Conservation (phyloP, 257 asterid genomes). For the Lavandula angustifolia region DNA sequence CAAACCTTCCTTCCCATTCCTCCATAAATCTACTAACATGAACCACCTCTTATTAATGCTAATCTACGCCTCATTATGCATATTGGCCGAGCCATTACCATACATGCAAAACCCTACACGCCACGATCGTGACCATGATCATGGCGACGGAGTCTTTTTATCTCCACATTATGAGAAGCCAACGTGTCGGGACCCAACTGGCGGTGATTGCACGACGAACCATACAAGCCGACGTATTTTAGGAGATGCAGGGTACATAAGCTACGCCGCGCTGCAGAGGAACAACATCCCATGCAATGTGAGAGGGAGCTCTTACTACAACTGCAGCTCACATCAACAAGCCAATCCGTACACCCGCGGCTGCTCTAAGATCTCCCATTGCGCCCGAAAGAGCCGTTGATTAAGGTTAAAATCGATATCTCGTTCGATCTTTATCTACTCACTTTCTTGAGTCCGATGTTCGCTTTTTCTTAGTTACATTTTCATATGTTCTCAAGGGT, state of each 20-base stretch:
- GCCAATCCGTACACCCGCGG: slow-evolving; percentile 56
- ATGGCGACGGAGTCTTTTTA: neutral
- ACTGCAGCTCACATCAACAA: slow-evolving; percentile 24
- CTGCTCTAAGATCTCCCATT: slow-evolving; percentile 38
- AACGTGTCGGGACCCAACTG: no score
- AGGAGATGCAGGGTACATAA: slow-evolving; percentile 7
- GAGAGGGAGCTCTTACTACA: slow-evolving; percentile 44
- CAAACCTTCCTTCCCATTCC: neutral
- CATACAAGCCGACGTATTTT: slow-evolving; percentile 34
- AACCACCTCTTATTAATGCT: slow-evolving; percentile 11
- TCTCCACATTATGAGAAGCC: neutral
- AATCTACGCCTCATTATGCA: slow-evolving; percentile 20
- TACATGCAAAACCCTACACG: slow-evolving; percentile 3
- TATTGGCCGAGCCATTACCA: slow-evolving; percentile 9
- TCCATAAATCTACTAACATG: neutral
- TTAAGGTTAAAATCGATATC: neutral
- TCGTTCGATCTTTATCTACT: no score
- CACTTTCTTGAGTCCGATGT: neutral
- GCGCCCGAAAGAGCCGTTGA: slow-evolving; percentile 38
- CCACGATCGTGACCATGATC: neutral
- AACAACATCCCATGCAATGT: slow-evolving; percentile 34
- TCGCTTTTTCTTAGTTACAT: neutral
- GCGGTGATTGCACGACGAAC: slow-evolving; percentile 24
- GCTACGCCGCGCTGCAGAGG: slow-evolving; percentile 42
- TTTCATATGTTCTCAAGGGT: no score